Percentiles rank a stretch among this genome's conserved stretches.
Evolutionary conservation across 2,329 filamentous ascomycete species (phyloP).

Genomic region (Ophiocordyceps camponoti-leonardi): DNA sequence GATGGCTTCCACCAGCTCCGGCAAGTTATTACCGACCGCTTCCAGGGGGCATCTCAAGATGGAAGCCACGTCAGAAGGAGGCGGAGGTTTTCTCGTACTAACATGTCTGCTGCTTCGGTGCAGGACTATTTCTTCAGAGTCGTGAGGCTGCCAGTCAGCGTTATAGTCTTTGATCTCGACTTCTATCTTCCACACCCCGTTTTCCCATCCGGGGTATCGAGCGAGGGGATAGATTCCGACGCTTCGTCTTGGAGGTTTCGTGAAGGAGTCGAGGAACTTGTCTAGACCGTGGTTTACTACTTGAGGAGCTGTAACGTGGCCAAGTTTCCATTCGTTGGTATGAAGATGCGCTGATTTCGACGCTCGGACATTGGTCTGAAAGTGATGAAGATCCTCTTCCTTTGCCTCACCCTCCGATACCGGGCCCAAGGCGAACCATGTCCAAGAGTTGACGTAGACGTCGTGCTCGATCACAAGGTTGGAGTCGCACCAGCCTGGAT

Average conservation of each 20-base stretch:
- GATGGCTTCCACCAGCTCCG: neutral
- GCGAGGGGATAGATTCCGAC: neutral
- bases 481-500: too few species aligned
- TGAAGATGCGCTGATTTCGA: neutral
- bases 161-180: neutral
- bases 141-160: neutral
- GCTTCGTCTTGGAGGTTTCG: neutral
- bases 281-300: neutral
- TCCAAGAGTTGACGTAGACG: neutral
- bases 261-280: neutral
- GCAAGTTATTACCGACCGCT: too few species aligned
- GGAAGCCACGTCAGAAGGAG: too few species aligned
- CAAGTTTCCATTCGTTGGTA: neutral
- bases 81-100: neutral
- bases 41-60: too few species aligned
- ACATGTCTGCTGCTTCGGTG: neutral
- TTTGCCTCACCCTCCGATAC: neutral
- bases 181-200: neutral
- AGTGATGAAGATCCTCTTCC: neutral
- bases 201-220: neutral
- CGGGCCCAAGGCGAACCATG: neutral
- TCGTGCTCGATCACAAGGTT: too few species aligned
- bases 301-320: too few species aligned
- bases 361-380: neutral
- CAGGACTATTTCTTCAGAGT: neutral